These are phyloP conservation scores for Berberis vulgaris DNA, from an alignment of 164 flowering plant genomes.

Conservation along the genomic window DNA sequence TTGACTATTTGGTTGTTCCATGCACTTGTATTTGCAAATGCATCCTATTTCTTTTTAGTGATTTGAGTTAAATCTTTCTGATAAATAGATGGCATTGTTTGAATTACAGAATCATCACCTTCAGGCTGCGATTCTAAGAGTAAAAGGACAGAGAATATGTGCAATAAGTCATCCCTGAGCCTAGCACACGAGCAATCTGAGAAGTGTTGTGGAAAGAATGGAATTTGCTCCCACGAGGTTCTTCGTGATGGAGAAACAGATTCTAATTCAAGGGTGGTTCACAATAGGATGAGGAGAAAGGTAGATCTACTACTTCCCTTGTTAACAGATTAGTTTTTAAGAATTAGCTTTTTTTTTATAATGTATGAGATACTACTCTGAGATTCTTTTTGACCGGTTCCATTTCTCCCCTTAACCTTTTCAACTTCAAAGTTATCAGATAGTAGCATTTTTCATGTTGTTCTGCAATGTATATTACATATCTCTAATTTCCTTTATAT, in stretches of 20 bases:
- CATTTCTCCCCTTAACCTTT: too few relatives aligned
- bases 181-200: conserved; percentile 29
- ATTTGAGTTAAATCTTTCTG: not conserved
- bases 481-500: too few relatives aligned
- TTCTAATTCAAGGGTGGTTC: conserved; percentile 20
- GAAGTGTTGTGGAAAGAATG: conserved; percentile 60
- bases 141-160: conserved; percentile 15
- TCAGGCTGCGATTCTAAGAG: conserved; percentile 26
- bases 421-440: too few relatives aligned
- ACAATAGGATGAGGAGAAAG: conserved; percentile 48
- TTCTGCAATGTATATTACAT: too few relatives aligned
- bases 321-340: too few relatives aligned
- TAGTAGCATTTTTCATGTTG: too few relatives aligned
- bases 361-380: not conserved
- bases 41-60: not conserved
- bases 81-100: conserved; percentile 9
- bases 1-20: not conserved
- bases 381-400: not conserved
- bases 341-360: not conserved
- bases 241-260: conserved; percentile 55
- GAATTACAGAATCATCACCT: conserved; percentile 27
- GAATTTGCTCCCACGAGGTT: conserved; percentile 84
- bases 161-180: conserved; percentile 10
- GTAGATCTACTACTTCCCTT: conserved; percentile 21
- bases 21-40: not conserved